Evolutionary conservation across 2,329 filamentous ascomycete genomes (phyloP), one percentile per base, ranked within the genome.

Genomic region (Fusarium sp.): DNA sequence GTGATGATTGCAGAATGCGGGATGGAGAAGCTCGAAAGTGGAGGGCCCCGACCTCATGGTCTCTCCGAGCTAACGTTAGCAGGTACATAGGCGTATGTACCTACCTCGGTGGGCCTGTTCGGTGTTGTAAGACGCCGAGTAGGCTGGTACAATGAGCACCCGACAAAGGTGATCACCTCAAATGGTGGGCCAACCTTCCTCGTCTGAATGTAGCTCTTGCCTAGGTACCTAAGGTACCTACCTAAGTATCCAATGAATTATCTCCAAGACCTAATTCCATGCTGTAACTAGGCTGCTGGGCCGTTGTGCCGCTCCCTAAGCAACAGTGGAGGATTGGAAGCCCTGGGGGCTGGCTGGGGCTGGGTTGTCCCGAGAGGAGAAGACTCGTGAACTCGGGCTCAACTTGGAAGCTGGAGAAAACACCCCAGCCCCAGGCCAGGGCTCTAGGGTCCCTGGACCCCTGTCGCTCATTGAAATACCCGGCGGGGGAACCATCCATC

Each of bases 1-100:
- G 67, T 70, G 67, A 71, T 68, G 67, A 62, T 69, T 68, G 64
- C 35, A 43, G 52, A 61, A 65, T 68, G 61, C 67, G 67, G 67
- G 67, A 70, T 70, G 59, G 65, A 59, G 67, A 70, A 68, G 67
- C 60, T 66, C 22, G 64, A 67, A 68, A 71, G 67, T 70, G 67
- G 67, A 70, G 67, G 66, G 64, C 50, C 56, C 15, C 49, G 49
- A 50, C 57, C 26, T 54, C 54, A 37, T 43, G 45, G 39, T 10
- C 44, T 26, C 28, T 30, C 28, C 11, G 28, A 30, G 28, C 28
- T 30, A 30, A 15, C 14, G 28, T 10, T 30, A 30, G 33, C 14
- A 35, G 33, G 33, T 22, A 24, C 33, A 33, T 41, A 50, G 33
- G 40, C 28, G 44, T 56, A 56, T 26, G 43, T 55, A 53, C 49